Base-by-base conservation (phyloP, 192 early-diverging fungal genomes). In the Thoreauomyces humboldtii region DNA sequence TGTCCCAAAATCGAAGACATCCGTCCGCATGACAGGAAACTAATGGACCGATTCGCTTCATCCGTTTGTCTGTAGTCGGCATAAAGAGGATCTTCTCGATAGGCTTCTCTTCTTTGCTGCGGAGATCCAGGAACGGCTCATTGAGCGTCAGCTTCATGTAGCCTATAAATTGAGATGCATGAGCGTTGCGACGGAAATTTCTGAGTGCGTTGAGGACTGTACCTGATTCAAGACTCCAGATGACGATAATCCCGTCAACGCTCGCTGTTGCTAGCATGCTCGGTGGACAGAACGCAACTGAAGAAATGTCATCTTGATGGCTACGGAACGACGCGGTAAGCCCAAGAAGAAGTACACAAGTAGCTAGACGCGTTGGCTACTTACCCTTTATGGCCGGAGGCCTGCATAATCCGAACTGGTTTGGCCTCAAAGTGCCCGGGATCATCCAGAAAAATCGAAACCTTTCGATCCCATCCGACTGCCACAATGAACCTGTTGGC, bases 381-480 rank as follows among this genome's bases (percentile, higher is more conserved):
- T 52, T 52, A 52, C 50, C 50, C 50, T 27, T 52, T 52, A 27
- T 52, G 24, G 4, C 27, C 50, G 50, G 5, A 31, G 25, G 50
- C 61, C 3, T 70, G 74, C 54, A 86, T 59, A 4, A 83, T 69
- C n/a, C 80, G 55, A 6, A 73, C 73, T 4, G 84, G 84, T n/a
- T 48, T 35, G 5, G 65, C 61, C 43, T 86, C 84, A 60, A 83
- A 80, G 60, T 78, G 68, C 35, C 59, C 63, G 14, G 77, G 60
- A 59, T 86, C 83, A 54, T 86, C 84, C 19, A 86, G 59, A 57
- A 79, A 86, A 14, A 86, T 80, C 2, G 73, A 50, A 4, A 86
- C 75, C 50, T 79, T 78, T 14, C 77, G 46, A 51, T 86, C 84
- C 84, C 84, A 86, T 2, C 84, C 84, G n/a, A 78, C 79, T 1